Evolutionary conservation across 2,329 filamentous ascomycete genomes (phyloP).

Genomic region (Penicillium sp.): DNA sequence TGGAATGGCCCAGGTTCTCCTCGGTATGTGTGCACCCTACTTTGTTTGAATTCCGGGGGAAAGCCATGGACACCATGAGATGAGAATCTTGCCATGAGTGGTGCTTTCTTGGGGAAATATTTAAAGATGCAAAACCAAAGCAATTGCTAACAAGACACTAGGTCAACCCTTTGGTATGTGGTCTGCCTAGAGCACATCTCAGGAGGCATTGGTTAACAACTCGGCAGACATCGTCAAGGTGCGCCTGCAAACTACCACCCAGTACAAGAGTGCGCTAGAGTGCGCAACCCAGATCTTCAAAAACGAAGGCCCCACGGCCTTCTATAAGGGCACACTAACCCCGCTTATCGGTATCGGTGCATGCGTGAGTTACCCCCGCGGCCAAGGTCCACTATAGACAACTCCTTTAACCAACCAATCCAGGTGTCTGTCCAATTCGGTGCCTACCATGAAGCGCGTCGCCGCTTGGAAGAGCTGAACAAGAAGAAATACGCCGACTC

Average conservation of each 20-base stretch:
- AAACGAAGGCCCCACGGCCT: constrained; percentile 83
- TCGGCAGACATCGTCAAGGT: constrained; percentile 89
- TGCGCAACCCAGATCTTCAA: constrained; percentile 81
- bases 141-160: constrained; percentile 38
- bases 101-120: neutral
- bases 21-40: constrained; percentile 63
- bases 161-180: constrained; percentile 65
- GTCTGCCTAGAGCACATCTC: neutral
- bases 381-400: neutral
- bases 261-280: constrained; percentile 76
- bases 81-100: neutral
- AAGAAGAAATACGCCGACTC: constrained; percentile 43
- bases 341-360: constrained; percentile 94
- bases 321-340: constrained; percentile 98
- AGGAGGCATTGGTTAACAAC: constrained; percentile 18
- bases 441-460: constrained; percentile 88
- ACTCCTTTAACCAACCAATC: constrained; percentile 2
- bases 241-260: constrained; percentile 82
- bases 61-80: constrained; percentile 1
- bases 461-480: constrained; percentile 78
- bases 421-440: constrained; percentile 91
- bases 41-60: constrained; percentile 1
- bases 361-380: constrained; percentile 61
- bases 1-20: constrained; percentile 87
- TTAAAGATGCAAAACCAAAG: neutral